A percentile compares a stretch with the other conserved stretches of the same genome.
These are phyloP conservation scores for Phytopythium sindhum DNA, from an alignment of 352 stramenopile genomes.

Conservation along the genomic window DNA sequence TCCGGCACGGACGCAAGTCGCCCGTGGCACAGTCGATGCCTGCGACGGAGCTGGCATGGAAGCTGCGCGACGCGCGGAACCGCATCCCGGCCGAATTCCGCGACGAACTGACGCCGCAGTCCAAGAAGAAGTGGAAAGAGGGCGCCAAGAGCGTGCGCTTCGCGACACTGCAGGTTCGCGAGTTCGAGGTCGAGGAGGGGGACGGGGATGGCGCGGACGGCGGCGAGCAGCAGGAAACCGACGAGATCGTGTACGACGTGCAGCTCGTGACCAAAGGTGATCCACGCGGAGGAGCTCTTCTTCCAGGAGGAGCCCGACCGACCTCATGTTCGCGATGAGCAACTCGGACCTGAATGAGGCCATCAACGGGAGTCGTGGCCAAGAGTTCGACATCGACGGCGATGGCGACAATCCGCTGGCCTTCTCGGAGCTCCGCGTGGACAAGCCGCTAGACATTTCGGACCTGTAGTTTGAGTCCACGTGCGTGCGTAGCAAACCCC, in stretches of 20 bases:
- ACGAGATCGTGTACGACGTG: conserved; percentile 43
- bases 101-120: conserved; percentile 34
- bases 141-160: conserved; percentile 38
- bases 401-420: conserved; percentile 24
- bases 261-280: conserved; percentile 35
- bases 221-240: conserved; percentile 15
- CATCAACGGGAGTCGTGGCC: neutral
- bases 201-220: conserved; percentile 36
- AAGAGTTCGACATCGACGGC: conserved; percentile 13
- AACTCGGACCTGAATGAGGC: neutral
- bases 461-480: conserved; percentile 16
- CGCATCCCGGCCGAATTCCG: conserved; percentile 57
- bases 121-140: conserved; percentile 29
- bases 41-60: conserved; percentile 34
- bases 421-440: conserved; percentile 31
- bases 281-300: conserved; percentile 27
- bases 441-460: conserved; percentile 36
- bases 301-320: conserved; percentile 7
- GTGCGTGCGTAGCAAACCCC: no score
- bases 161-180: conserved; percentile 25
- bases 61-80: conserved; percentile 45
- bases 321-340: conserved; percentile 24
- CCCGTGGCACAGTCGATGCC: conserved; percentile 31
- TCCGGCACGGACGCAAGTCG: conserved; percentile 41
- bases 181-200: conserved; percentile 62